Evolutionary conservation across 805 yeast species (phyloP).

Genomic region (Yamadazyma olivae): DNA sequence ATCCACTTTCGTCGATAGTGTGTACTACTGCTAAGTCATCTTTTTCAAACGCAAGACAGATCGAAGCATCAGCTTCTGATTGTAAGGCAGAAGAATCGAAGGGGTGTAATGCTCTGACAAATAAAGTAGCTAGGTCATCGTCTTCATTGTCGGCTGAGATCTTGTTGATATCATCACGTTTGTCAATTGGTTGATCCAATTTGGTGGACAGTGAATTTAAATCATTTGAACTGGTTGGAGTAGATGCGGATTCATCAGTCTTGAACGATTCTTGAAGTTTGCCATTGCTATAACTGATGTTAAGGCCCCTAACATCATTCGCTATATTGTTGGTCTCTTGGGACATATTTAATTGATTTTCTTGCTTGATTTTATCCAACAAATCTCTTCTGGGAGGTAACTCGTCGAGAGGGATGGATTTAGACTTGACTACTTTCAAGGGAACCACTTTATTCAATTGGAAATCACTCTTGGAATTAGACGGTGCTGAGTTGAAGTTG

Average conservation of each 20-base stretch:
- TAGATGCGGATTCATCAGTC: not conserved
- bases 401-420: constrained; percentile 8
- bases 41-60: constrained; percentile 68
- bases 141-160: constrained; percentile 21
- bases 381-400: constrained; percentile 29
- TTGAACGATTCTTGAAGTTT: not conserved
- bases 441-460: constrained; percentile 15
- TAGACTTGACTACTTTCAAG: constrained; percentile 13
- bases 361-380: constrained; percentile 12
- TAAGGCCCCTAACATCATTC: constrained; percentile 2
- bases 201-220: not conserved
- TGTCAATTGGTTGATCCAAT: constrained; percentile 3
- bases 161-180: constrained; percentile 10
- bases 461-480: too few relatives aligned
- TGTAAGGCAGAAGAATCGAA: constrained; percentile 60
- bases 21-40: constrained; percentile 76
- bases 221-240: not conserved
- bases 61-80: constrained; percentile 62
- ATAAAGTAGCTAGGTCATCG: constrained; percentile 50
- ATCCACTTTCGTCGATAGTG: constrained; percentile 75
- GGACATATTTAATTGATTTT: constrained; percentile 3
- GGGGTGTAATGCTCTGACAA: constrained; percentile 55
- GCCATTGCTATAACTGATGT: constrained; percentile 2
- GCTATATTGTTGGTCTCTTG: not conserved
- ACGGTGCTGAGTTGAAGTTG: constrained; percentile 7